Base-by-base conservation (phyloP, 257 asterid genomes). In the Rauvolfia tetraphylla region DNA sequence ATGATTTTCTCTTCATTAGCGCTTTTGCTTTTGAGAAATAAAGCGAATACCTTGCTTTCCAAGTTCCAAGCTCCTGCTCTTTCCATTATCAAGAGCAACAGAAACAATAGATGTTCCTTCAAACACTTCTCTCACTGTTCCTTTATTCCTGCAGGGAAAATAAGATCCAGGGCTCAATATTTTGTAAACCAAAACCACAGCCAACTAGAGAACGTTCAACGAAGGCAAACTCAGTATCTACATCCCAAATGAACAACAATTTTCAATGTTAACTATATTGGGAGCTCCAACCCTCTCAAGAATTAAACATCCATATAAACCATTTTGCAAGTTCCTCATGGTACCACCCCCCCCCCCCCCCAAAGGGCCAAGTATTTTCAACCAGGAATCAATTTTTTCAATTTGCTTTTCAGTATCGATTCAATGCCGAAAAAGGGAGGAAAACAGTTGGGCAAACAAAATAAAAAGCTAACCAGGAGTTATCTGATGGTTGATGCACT, bases 1-100 rank as follows among this genome's bases (percentile, higher is more conserved):
- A 41, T 42, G 41, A 53, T 38, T 72, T n/a, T 36, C 46, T 31
- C 38, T 42, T 74, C 61, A 78, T 85, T 81, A 84, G 71, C 82
- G 89, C 73, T 81, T 86, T 57, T 86, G 93, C 85, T 95, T 95
- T 85, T 90, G 96, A 79, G 97, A 85, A 59, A 95, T 90, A 53
- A 93, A 95, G 48, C 97, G 93, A 71, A 95, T 88, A 62, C 96
- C 96, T 84, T 95, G 99, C 82, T 93, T 91, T 80, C 98, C 98
- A 2, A 95, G 94, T 83, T 93, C 97, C 76, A 87, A 89, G 69
- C 81, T 90, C 84, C 80, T 87, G 76, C 87, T n/a, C 73, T 84
- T 85, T 68, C 98, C 99, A 72, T 90, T 91, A 79, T 95, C 98
- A 36, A 92, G 88, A 59, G 86, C 87, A 59, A 95, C 90, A 61